Conservation (phyloP, 1,284 basidiomycete genomes). For the Xerocomus nothofagi region DNA sequence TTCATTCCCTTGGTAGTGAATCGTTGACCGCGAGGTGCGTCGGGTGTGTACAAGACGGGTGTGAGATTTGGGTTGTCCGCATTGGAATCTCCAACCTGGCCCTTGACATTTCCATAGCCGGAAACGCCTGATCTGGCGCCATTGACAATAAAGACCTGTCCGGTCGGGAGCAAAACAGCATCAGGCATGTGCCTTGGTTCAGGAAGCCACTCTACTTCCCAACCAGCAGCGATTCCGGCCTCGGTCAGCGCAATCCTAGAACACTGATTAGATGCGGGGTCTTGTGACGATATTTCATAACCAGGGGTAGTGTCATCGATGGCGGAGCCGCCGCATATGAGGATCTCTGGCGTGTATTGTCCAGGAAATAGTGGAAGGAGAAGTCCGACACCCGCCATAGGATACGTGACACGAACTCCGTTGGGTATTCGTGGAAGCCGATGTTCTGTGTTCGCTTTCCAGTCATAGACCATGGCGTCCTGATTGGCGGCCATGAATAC, state of each 20-base stretch:
- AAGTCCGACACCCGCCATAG: slow-evolving; percentile 71
- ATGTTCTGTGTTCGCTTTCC: slow-evolving; percentile 62
- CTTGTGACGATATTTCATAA: slow-evolving; percentile 66
- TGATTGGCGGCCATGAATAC: slow-evolving; percentile 81
- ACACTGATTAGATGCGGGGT: slow-evolving; percentile 72
- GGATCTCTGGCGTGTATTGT: slow-evolving; percentile 68
- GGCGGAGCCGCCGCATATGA: slow-evolving; percentile 78
- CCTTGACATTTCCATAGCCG: slow-evolving; percentile 79
- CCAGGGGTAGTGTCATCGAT: slow-evolving; percentile 62
- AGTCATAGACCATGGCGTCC: slow-evolving; percentile 80
- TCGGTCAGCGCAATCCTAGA: slow-evolving; percentile 65
- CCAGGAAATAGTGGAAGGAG: slow-evolving; percentile 68
- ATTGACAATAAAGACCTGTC: slow-evolving; percentile 74
- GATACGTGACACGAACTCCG: slow-evolving; percentile 79
- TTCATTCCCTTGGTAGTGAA: slow-evolving; percentile 66
- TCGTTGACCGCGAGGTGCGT: slow-evolving; percentile 56
- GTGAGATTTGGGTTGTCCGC: slow-evolving; percentile 75
- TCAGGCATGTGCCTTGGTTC: slow-evolving; percentile 75
- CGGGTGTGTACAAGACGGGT: slow-evolving; percentile 75
- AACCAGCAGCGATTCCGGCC: slow-evolving; percentile 66
- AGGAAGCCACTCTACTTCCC: slow-evolving; percentile 77
- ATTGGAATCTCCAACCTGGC: slow-evolving; percentile 73
- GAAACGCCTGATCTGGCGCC: slow-evolving; percentile 75
- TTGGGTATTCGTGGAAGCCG: slow-evolving; percentile 74
- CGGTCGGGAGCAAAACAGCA: slow-evolving; percentile 80